Conservation (phyloP, 1,284 basidiomycete species). For the Flammula alnicola region DNA sequence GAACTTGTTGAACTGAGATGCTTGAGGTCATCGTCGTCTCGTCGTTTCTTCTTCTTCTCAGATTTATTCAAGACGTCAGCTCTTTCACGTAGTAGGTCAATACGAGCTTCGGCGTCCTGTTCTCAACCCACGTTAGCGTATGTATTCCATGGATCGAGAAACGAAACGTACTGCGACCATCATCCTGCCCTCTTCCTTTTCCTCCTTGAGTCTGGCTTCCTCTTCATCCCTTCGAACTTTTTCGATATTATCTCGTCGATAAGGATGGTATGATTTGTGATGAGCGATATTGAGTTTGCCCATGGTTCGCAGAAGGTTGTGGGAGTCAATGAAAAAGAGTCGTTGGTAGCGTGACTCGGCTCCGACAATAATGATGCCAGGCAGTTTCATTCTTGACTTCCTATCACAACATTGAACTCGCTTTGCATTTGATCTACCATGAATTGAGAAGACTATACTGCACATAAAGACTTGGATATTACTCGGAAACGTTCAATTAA, state of each 20-base stretch:
- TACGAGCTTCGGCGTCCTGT: slow-evolving; percentile 81
- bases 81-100: slow-evolving; percentile 65
- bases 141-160: background rate
- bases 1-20: slow-evolving; percentile 35
- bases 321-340: slow-evolving; percentile 6
- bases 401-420: slow-evolving; percentile 7
- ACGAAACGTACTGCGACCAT: slow-evolving; percentile 63
- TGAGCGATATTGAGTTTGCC: slow-evolving; percentile 86
- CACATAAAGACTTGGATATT: background rate
- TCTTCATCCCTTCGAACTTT: slow-evolving; percentile 81
- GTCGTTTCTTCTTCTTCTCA: slow-evolving; percentile 43
- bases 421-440: background rate
- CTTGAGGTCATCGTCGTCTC: slow-evolving; percentile 45
- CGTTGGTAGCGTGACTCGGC: background rate
- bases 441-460: background rate
- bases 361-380: slow-evolving; percentile 1
- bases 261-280: slow-evolving; percentile 90
- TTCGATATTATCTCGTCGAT: slow-evolving; percentile 83
- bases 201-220: slow-evolving; percentile 68
- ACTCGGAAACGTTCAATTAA: background rate
- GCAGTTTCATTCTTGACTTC: slow-evolving; percentile 1
- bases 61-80: slow-evolving; percentile 44
- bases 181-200: slow-evolving; percentile 70
- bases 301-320: slow-evolving; percentile 47
- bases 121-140: background rate